A percentile compares a stretch with the other conserved stretches of the same genome.
These are phyloP conservation scores for Penicillium herquei DNA, from an alignment of 495 filamentous ascomycete genomes.

Conservation along the genomic window DNA sequence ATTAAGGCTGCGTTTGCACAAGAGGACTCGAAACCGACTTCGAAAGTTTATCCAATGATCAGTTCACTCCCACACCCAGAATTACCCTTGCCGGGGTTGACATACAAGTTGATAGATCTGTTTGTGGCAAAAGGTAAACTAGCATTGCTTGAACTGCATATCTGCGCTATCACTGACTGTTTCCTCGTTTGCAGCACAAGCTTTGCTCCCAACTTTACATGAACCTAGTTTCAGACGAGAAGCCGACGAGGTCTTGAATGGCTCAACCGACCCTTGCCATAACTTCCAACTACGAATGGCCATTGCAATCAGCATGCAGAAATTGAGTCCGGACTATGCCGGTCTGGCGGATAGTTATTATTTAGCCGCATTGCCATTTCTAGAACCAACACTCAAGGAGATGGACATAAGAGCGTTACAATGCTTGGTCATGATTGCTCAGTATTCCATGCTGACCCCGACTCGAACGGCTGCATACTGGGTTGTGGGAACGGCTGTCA, in stretches of 20 bases:
- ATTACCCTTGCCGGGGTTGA: conserved; percentile 64
- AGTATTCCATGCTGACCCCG: conserved; percentile 89
- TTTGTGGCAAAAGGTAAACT: conserved; percentile 76
- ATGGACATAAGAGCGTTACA: conserved; percentile 90
- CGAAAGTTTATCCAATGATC: conserved; percentile 73
- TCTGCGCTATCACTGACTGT: not conserved
- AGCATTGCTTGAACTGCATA: not conserved
- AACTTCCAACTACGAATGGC: conserved; percentile 87
- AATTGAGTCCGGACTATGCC: conserved; percentile 74
- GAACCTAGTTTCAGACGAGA: conserved; percentile 75
- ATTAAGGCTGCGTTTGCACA: conserved; percentile 56
- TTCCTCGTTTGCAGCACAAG: conserved; percentile 60
- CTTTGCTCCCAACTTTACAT: conserved; percentile 80
- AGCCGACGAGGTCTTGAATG: conserved; percentile 74
- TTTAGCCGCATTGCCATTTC: conserved; percentile 74
- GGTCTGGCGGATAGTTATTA: conserved; percentile 91
- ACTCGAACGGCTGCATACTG: conserved; percentile 89
- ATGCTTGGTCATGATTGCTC: conserved; percentile 80
- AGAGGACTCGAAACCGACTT: conserved; percentile 60
- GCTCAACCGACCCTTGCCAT: conserved; percentile 71
- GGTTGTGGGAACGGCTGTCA: conserved; percentile 79
- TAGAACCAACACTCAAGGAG: conserved; percentile 72
- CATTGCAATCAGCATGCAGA: conserved; percentile 89
- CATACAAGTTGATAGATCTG: conserved; percentile 71
- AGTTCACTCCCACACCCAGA: conserved; percentile 68